Base-by-base conservation (phyloP, 352 stramenopile genomes). In the Phytophthora foliorum region DNA sequence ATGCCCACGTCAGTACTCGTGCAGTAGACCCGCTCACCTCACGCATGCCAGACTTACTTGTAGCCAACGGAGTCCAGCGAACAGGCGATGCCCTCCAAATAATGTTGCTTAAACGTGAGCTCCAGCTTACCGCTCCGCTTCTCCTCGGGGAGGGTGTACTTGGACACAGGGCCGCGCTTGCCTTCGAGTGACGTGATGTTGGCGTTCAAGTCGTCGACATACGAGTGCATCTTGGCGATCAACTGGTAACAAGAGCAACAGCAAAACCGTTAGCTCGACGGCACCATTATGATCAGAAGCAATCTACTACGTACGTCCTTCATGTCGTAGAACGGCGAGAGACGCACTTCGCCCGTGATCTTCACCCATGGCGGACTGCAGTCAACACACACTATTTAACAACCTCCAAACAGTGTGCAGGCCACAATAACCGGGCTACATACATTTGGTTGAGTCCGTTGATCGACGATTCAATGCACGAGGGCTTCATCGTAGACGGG, bases 281-380 rank as follows among this genome's bases (percentile, higher is more conserved):
- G 7, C 17, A 66, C 21, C 42, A 6, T 16, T 22, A 27, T 4
- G 7, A 48, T 11, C 5, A 27, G 10, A 25, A 56, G 1, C 31
- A 57, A 32, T 0, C 14, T 14, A 17, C 39, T 45, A 81, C 84
- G 46, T 86, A 95, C 85, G 27, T 95, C 86, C 29, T 91, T 75
- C 63, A 97, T 86, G 29, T 95, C 83, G 76, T 98, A 98, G 74
- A 98, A 98, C 27, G 92, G 92, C 29, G 88, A 94, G n/a, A 97
- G 66, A 48, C 92, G 88, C n/a, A 96, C 90, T 31, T 98, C 92
- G 21, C 92, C 92, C 19, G 87, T 91, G 63, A 98, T 89, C 59
- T 93, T 97, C 39, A 88, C 83, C 78, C 91, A 94, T 50, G 91
- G 88, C 8, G 92, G 92, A 72, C 96, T 93, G 69, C 31, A 56